A percentile compares a stretch with the other conserved stretches of the same genome.
Evolutionary conservation across 345 rosid genomes (phyloP).

Genomic region (Stellera chamaejasme): DNA sequence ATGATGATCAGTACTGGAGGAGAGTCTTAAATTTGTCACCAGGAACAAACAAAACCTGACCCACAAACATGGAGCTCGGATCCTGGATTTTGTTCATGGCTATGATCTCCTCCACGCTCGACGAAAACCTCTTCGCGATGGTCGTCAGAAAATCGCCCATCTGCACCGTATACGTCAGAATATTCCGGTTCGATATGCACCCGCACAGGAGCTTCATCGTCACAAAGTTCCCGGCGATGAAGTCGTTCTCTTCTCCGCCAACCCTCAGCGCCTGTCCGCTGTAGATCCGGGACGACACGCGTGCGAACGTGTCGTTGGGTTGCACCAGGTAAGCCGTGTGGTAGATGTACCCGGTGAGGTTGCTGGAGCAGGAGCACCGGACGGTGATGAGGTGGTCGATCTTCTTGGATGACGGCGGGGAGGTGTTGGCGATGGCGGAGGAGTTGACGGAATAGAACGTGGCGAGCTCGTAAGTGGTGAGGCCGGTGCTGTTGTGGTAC

Average conservation of each 20-base stretch:
- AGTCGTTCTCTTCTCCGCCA: conserved; percentile 6
- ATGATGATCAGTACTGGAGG: too few species aligned
- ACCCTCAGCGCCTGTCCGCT: conserved; percentile 24
- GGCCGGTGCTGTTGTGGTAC: conserved; percentile 21
- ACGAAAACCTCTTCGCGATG: conserved; percentile 20
- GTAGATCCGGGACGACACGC: conserved; percentile 1
- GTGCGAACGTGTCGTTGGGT: conserved; percentile 10
- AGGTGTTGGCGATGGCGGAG: conserved; percentile 14
- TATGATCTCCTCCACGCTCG: conserved; percentile 12
- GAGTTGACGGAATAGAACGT: conserved; percentile 20
- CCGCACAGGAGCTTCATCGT: conserved; percentile 19
- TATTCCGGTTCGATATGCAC: conserved; percentile 16
- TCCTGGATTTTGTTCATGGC: conserved; percentile 9
- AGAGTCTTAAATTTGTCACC: conserved; percentile 11
- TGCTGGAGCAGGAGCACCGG: conserved; percentile 24
- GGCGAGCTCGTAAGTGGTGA: conserved; percentile 12
- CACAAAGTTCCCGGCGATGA: conserved; percentile 14
- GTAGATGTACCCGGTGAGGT: conserved; percentile 20
- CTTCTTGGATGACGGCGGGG: conserved; percentile 4
- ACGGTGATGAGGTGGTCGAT: conserved; percentile 20
- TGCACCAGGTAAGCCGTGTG: conserved; percentile 14
- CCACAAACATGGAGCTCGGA: conserved; percentile 20
- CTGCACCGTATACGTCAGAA: conserved; percentile 26
- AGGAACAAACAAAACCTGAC: conserved; percentile 33
- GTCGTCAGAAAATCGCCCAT: conserved; percentile 11